These are phyloP conservation scores for Penicillium longicatenatum DNA, from an alignment of 495 filamentous ascomycete species.

Conservation along the genomic window DNA sequence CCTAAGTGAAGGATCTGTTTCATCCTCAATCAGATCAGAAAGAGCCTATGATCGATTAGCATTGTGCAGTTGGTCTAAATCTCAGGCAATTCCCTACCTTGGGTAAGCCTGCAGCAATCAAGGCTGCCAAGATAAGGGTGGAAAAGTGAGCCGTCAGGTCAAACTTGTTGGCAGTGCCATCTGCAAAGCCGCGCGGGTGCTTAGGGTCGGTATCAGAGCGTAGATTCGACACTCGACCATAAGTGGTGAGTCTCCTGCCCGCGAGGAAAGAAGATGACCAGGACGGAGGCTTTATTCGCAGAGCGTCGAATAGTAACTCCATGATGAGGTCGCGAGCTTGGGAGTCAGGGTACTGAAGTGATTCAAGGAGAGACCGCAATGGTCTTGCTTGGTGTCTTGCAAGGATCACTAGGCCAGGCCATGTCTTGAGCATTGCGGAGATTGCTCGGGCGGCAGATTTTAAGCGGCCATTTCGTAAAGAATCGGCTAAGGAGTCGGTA, in stretches of 20 bases:
- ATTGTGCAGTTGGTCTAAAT: neutral
- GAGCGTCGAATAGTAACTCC: constrained; percentile 85
- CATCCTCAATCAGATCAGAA: constrained; percentile 66
- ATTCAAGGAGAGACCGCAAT: constrained; percentile 76
- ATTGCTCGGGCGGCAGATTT: constrained; percentile 87
- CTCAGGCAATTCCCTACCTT: constrained; percentile 48
- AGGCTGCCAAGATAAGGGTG: constrained; percentile 80
- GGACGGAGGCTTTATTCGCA: constrained; percentile 91
- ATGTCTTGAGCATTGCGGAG: constrained; percentile 85
- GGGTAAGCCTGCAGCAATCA: constrained; percentile 81
- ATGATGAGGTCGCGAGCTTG: constrained; percentile 69
- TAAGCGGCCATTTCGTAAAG: constrained; percentile 68
- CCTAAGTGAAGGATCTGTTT: constrained; percentile 71
- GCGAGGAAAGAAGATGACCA: constrained; percentile 97
- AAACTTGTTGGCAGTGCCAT: constrained; percentile 68
- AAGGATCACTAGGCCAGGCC: constrained; percentile 82
- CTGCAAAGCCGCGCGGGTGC: constrained; percentile 43
- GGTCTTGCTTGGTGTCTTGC: constrained; percentile 83
- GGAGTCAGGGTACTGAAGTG: constrained; percentile 70
- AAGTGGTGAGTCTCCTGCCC: constrained; percentile 88
- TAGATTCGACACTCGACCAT: constrained; percentile 89
- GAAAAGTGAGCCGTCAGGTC: constrained; percentile 93
- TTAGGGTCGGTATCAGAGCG: constrained; percentile 60
- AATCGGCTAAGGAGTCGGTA: constrained; percentile 74
- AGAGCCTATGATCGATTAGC: constrained; percentile 50